A percentile compares a stretch with the other conserved stretches of the same genome.
phyloP scores from a whole-genome alignment of 2,329 filamentous ascomycete species.

The Ophiostoma australiae region DNA sequence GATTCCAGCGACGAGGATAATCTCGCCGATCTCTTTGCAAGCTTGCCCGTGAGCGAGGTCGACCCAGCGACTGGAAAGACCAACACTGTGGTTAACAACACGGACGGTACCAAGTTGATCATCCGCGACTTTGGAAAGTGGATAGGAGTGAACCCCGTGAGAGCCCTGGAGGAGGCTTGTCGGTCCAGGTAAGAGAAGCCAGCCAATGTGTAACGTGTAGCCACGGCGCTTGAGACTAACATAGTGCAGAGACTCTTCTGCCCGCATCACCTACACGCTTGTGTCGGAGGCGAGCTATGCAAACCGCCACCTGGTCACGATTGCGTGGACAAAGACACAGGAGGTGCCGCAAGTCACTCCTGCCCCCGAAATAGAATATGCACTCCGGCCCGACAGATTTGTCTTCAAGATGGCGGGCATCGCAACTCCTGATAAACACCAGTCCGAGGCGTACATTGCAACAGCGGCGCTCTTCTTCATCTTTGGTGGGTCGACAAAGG shows the following conservation, averaged over 20 bases:
- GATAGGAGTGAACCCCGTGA: conserved; percentile 68
- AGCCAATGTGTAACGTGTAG: not conserved
- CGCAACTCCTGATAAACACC: conserved; percentile 67
- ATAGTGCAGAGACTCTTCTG: conserved; percentile 52
- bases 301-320: conserved; percentile 67
- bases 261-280: conserved; percentile 61
- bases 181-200: conserved; percentile 52
- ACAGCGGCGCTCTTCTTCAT: conserved; percentile 77
- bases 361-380: conserved; percentile 42
- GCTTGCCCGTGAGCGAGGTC: conserved; percentile 56
- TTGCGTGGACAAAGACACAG: conserved; percentile 75
- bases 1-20: conserved; percentile 52
- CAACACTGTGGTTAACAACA: conserved; percentile 49
- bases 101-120: conserved; percentile 51
- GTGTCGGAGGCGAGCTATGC: conserved; percentile 71
- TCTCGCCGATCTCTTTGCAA: conserved; percentile 54
- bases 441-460: conserved; percentile 83
- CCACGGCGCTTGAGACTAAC: not conserved
- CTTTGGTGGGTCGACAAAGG: conserved; percentile 70
- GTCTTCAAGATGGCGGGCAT: conserved; percentile 69
- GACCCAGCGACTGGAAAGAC: conserved; percentile 56
- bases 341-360: conserved; percentile 39
- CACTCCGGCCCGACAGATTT: conserved; percentile 48
- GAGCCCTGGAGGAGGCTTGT: conserved; percentile 81
- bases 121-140: conserved; percentile 82